Base-by-base conservation (phyloP, 192 early-diverging fungal species). In the Globomyces pollinis-pini region DNA sequence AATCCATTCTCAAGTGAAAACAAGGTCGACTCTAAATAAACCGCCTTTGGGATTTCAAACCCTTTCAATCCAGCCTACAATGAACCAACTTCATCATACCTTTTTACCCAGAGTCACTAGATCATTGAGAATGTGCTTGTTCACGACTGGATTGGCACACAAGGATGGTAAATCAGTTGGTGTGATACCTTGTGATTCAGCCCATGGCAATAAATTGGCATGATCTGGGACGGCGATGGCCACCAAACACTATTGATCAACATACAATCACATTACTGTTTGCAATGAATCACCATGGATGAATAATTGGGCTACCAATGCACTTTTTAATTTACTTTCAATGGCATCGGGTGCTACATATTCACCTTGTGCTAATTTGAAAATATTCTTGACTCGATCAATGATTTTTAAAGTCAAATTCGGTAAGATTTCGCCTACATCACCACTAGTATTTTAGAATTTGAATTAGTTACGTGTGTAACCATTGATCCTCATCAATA, bases 1-100 rank as follows among this genome's bases (percentile, higher is more conserved):
- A 88, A 73, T 2, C 74, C 86, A 24, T 88, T 81, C 56, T 84
- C 81, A 23, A 88, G 76, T 6, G 77, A 61, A 67, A 91, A 91
- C 20, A 81, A 65, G n/a, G 79, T 77, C 0, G 75, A 28, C 30
- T 84, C 67, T n/a, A 94, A 49, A 20, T 76, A 50, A 15, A 91
- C 66, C 20, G 68, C 76, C 70, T 84, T 87, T 20, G 82, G 73
- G n/a, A 74, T 67, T 52, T 91, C 90, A 56, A 88, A 91, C 8
- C 87, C 82, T 23, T 68, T 62, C 50, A 91, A 54, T 6, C 73
- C 81, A 20, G 28, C 28, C 44, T 47, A 47, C 11, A 12, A 42
- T 47, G 5, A 47, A 26, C 2, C 7, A 42, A n/a, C n/a, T n/a
- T n/a, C 1, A 4, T 15, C 3, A 28, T 52, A 78, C 80, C 30